Percentiles rank a stretch among this genome's conserved stretches.
phyloP scores from a whole-genome alignment of 805 yeast species.

The Spathaspora passalidarum region DNA sequence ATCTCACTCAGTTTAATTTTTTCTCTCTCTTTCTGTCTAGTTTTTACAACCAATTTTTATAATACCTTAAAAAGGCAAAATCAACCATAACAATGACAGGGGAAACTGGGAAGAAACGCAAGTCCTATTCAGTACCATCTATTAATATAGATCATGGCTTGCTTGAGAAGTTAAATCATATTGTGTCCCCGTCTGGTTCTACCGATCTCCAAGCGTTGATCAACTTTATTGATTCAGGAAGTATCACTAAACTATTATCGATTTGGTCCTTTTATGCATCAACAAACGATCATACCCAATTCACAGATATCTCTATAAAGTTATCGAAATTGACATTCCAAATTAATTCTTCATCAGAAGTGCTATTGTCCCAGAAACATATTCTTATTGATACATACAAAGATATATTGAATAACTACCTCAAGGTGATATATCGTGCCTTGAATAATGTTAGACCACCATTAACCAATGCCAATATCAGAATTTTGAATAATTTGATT shows the following conservation, averaged over 20 bases:
- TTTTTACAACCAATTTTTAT: no score
- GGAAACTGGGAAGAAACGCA: slow-evolving; percentile 5
- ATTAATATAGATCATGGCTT: slow-evolving; percentile 13
- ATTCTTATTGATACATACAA: slow-evolving; percentile 39
- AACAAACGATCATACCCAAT: slow-evolving; percentile 49
- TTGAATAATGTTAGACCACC: slow-evolving; percentile 56
- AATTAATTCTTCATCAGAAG: slow-evolving; percentile 9
- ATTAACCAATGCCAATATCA: slow-evolving; percentile 59
- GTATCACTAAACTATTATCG: slow-evolving; percentile 30
- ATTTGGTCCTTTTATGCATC: slow-evolving; percentile 44
- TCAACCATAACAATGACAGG: not conserved
- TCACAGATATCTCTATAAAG: slow-evolving; percentile 42
- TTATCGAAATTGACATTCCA: slow-evolving; percentile 29
- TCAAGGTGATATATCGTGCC: slow-evolving; percentile 66
- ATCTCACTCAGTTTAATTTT: not conserved
- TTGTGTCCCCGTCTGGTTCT: slow-evolving; percentile 2
- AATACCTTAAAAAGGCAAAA: no score
- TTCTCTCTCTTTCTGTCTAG: not conserved
- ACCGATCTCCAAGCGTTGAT: slow-evolving; percentile 11
- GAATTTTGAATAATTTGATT: slow-evolving; percentile 49
- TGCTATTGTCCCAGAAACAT: slow-evolving; percentile 17
- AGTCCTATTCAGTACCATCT: slow-evolving; percentile 6
- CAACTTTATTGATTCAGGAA: slow-evolving; percentile 25
- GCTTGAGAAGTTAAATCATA: slow-evolving; percentile 9
- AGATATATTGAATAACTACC: slow-evolving; percentile 52